Evolutionary conservation across 768 basidiomycete species (phyloP).

Genomic region (Hypsizygus marmoreus): DNA sequence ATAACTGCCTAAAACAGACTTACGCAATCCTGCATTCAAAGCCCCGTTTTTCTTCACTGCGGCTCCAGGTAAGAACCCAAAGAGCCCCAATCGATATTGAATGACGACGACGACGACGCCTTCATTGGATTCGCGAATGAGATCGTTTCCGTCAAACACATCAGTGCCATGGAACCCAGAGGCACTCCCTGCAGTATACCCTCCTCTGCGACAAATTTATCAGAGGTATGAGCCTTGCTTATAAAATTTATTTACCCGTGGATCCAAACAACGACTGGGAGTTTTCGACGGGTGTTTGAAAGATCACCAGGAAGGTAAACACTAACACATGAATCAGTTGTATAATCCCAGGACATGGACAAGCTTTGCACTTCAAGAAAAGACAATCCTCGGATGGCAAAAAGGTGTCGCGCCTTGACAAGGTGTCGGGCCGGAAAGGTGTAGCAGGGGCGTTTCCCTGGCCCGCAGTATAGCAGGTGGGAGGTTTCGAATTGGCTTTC

Average conservation of each 20-base stretch:
- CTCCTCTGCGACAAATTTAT: conserved; percentile 6
- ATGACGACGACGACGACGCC: conserved; percentile 24
- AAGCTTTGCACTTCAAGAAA: conserved; percentile 26
- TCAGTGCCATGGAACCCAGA: neutral
- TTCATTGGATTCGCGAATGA: conserved; percentile 17
- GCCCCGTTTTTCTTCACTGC: conserved; percentile 30
- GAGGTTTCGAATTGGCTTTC: neutral
- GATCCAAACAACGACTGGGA: conserved; percentile 25
- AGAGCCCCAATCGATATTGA: conserved; percentile 27
- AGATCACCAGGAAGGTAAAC: conserved; percentile 1
- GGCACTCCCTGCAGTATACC: conserved; percentile 7
- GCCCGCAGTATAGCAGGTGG: neutral
- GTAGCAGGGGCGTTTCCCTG: conserved; percentile 3
- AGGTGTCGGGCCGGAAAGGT: conserved; percentile 4
- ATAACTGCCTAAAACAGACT: conserved; percentile 7
- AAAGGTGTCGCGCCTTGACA: neutral
- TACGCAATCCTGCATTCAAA: conserved; percentile 34
- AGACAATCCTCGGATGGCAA: conserved; percentile 31
- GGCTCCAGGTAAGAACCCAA: conserved; percentile 35
- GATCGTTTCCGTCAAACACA: conserved; percentile 14
- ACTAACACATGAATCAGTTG: neutral
- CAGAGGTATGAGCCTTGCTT: neutral
- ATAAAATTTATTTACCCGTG: conserved; percentile 20
- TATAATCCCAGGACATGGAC: too few relatives aligned
- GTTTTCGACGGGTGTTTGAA: neutral